phyloP scores from a whole-genome alignment of 352 stramenopile species.

The Globisporangium iwayamae region DNA sequence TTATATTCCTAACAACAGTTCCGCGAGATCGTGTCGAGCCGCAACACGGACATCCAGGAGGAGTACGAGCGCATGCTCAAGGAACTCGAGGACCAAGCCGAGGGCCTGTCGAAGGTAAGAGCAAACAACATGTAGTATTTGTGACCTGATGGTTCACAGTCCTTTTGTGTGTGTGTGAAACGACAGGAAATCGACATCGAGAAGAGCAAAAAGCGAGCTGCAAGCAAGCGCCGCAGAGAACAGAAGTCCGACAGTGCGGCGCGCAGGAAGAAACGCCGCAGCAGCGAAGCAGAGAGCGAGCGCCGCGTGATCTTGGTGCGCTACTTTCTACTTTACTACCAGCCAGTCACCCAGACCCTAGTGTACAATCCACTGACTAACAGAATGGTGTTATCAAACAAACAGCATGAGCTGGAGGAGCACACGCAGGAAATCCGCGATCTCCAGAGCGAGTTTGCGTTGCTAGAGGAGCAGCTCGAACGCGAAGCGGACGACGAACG shows the following conservation, averaged over 20 bases:
- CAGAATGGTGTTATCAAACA: background rate
- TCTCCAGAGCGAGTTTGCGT: conserved; percentile 52
- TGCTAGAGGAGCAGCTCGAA: conserved; percentile 31
- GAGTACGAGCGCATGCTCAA: conserved; percentile 73
- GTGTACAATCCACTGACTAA: background rate
- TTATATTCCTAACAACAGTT: conserved; percentile 29
- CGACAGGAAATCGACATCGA: conserved; percentile 45
- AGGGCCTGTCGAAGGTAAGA: conserved; percentile 25
- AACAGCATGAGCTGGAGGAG: conserved; percentile 33
- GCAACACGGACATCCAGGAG: conserved; percentile 73
- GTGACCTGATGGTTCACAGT: no score
- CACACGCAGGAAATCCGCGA: conserved; percentile 44
- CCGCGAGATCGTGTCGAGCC: conserved; percentile 53
- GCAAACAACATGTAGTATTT: no score
- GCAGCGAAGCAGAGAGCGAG: conserved; percentile 7
- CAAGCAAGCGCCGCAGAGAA: conserved; percentile 10
- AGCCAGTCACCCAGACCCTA: background rate
- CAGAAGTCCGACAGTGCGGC: conserved; percentile 12
- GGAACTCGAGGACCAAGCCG: conserved; percentile 64
- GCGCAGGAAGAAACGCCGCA: conserved; percentile 26
- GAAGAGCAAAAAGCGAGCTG: conserved; percentile 12
- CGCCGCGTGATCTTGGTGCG: conserved; percentile 11
- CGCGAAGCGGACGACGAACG: conserved; percentile 23
- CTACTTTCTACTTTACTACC: background rate
- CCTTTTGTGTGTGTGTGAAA: background rate